Evolutionary conservation across 805 yeast species (phyloP).

Genomic region (Starmerella scarabaei): DNA sequence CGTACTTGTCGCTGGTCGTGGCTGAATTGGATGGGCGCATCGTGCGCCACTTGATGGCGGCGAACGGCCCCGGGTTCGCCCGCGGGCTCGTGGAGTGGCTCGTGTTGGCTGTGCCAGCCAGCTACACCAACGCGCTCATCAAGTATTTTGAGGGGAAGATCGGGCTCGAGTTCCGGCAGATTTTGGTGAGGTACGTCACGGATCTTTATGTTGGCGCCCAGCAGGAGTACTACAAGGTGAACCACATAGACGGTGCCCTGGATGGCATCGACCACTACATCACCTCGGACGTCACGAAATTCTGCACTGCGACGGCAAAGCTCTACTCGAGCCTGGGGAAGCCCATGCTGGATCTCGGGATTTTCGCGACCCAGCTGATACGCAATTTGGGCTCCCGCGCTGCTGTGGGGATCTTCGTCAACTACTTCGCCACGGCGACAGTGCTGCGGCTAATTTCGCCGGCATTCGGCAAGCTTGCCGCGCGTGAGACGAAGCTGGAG

Average conservation of each 20-base stretch:
- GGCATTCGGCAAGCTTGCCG: slow-evolving; percentile 65
- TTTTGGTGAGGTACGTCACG: slow-evolving; percentile 72
- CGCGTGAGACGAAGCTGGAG: slow-evolving; percentile 63
- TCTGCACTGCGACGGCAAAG: slow-evolving; percentile 68
- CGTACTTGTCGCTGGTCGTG: slow-evolving; percentile 74
- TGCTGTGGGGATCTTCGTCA: slow-evolving; percentile 63
- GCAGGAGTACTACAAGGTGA: slow-evolving; percentile 71
- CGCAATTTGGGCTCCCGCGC: slow-evolving; percentile 83
- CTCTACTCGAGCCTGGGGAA: slow-evolving; percentile 82
- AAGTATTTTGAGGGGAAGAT: slow-evolving; percentile 64
- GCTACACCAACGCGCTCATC: slow-evolving; percentile 83
- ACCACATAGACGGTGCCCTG: slow-evolving; percentile 39
- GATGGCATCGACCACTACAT: slow-evolving; percentile 77
- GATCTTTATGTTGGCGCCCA: slow-evolving; percentile 74
- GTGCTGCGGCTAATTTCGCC: slow-evolving; percentile 66
- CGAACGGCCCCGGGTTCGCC: slow-evolving; percentile 58
- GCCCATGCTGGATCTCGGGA: slow-evolving; percentile 73
- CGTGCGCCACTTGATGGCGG: slow-evolving; percentile 75
- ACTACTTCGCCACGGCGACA: slow-evolving; percentile 69
- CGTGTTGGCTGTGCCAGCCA: slow-evolving; percentile 80
- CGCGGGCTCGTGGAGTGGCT: slow-evolving; percentile 79
- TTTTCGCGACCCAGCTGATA: slow-evolving; percentile 71
- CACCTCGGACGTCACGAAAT: slow-evolving; percentile 70
- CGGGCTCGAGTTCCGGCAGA: slow-evolving; percentile 73
- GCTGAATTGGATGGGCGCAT: slow-evolving; percentile 88